These are phyloP conservation scores for Akanthomyces uredinophilus DNA, from an alignment of 2,329 filamentous ascomycete genomes.

Conservation along the genomic window DNA sequence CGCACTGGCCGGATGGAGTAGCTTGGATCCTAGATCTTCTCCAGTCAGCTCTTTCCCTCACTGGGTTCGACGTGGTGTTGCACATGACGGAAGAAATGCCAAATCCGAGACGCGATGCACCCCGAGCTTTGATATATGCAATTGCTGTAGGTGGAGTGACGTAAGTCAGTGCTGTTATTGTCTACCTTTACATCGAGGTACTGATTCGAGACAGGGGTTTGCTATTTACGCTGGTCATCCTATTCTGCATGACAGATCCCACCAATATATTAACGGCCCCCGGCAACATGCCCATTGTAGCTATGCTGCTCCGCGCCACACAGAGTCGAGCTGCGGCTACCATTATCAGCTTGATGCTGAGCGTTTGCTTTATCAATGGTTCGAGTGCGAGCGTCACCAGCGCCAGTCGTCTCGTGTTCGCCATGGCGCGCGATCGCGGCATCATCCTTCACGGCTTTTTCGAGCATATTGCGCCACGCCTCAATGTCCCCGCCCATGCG, in stretches of 20 bases:
- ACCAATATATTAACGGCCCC: slow-evolving; percentile 29
- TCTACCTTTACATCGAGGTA: background rate
- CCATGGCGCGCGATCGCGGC: slow-evolving; percentile 43
- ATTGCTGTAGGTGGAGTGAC: slow-evolving; percentile 39
- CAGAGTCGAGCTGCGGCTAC: slow-evolving; percentile 34
- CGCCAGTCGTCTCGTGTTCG: slow-evolving; percentile 37
- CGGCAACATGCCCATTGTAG: slow-evolving; percentile 42
- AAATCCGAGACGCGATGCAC: slow-evolving; percentile 33
- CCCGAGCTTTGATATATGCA: slow-evolving; percentile 38
- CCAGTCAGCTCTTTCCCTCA: slow-evolving; percentile 33
- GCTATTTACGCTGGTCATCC: slow-evolving; percentile 36
- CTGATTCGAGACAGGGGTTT: slow-evolving; percentile 24
- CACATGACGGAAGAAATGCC: slow-evolving; percentile 46
- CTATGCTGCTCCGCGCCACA: slow-evolving; percentile 40
- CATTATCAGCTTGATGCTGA: slow-evolving; percentile 36
- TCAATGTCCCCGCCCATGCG: slow-evolving; percentile 38
- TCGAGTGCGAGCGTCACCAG: slow-evolving; percentile 40
- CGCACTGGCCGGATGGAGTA: slow-evolving; percentile 41
- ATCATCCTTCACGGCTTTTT: slow-evolving; percentile 31
- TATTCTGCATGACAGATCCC: slow-evolving; percentile 36
- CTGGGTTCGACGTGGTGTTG: slow-evolving; percentile 40
- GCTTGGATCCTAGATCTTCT: slow-evolving; percentile 44
- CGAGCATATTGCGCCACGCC: slow-evolving; percentile 30
- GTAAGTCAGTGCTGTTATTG: slow-evolving; percentile 23
- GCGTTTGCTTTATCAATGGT: slow-evolving; percentile 41